phyloP scores from a whole-genome alignment of 1,139 yeast species.

The Blastobotrys arbuscula region DNA sequence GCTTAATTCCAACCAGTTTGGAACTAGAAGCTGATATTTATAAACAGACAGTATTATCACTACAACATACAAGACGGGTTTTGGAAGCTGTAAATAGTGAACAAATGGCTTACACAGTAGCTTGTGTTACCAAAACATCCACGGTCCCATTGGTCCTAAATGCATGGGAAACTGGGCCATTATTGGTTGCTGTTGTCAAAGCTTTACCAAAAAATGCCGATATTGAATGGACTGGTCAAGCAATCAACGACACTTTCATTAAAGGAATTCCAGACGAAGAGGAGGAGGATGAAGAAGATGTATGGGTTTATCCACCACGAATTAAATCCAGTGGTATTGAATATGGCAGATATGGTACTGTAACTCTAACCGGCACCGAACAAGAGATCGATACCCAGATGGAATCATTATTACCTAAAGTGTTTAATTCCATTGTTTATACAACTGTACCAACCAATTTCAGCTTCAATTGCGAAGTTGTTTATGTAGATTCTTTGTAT shows the following conservation, averaged over 20 bases:
- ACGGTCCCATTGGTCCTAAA: slow-evolving; percentile 33
- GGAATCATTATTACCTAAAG: neutral
- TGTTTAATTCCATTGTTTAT: slow-evolving; percentile 3
- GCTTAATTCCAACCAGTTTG: slow-evolving; percentile 72
- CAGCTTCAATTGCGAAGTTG: slow-evolving; percentile 4
- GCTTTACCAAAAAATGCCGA: slow-evolving; percentile 63
- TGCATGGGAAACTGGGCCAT: slow-evolving; percentile 37
- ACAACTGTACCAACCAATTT: neutral
- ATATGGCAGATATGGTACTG: slow-evolving; percentile 8
- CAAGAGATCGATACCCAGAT: neutral
- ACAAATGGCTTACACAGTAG: slow-evolving; percentile 45
- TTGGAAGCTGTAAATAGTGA: slow-evolving; percentile 1
- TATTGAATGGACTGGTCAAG: slow-evolving; percentile 62
- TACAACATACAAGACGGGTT: slow-evolving; percentile 47
- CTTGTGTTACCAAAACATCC: slow-evolving; percentile 44
- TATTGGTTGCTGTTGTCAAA: slow-evolving; percentile 49
- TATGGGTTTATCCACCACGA: slow-evolving; percentile 8
- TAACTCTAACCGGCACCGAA: neutral
- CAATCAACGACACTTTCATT: slow-evolving; percentile 20
- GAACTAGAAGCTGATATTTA: slow-evolving; percentile 22
- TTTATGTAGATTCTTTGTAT: slow-evolving; percentile 11
- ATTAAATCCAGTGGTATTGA: neutral
- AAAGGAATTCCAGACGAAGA: slow-evolving; percentile 20
- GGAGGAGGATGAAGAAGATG: slow-evolving; percentile 20
- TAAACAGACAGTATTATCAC: slow-evolving; percentile 47